Evolutionary conservation across 371 early-diverging fungal genomes (phyloP), one percentile per base, ranked within the genome.

Genomic region (Synchytrium microbalum): DNA sequence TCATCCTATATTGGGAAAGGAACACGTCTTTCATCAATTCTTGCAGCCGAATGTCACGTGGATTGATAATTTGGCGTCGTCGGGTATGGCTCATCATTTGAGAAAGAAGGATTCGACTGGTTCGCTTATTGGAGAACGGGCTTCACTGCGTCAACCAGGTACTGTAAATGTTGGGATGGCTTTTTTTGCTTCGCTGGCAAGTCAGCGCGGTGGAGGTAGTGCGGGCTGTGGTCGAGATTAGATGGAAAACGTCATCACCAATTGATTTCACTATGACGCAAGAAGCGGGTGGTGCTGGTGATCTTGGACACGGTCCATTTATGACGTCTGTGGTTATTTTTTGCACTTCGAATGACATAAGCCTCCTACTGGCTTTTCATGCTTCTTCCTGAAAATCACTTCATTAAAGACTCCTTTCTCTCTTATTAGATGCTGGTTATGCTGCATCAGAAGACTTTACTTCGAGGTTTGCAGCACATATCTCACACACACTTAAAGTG

Each of bases 11-110:
- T 69, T 97, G 31, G 77, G 81, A 13, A 76, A 83, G 60, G 93
- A 90, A 57, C 94, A 95, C 69, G 75, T 91, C 19, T 85, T 95
- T 67, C 97, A 96, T 72, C 75, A 83, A 33, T 96, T 96, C 72
- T 72, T 96, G 60, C 89, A 93, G 64, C 52, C 60, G 54, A 66
- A 69, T 51, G 33, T 33, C 26, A 59, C 61, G 24, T 78, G 75
- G 76, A 61, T 60, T 31, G 75, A 76, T 19, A 69, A 73, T 32
- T 57, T 75, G 77, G 74, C 54, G 69, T 73, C 3, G 59, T 79
- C 67, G 65, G 83, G 61, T 67, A 72, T 70, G 74, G 78, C 69
- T 16, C 67, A 68, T 62, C 68, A 54, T 30, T 57, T 73, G 55
- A 72, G 72, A 61, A 57, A 66, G 59, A 72, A 69, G 60, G 67